Evolutionary conservation across 2,329 filamentous ascomycete species (phyloP), one percentile per base, ranked within the genome.

Genomic region (Arthrobotrys megalospora): DNA sequence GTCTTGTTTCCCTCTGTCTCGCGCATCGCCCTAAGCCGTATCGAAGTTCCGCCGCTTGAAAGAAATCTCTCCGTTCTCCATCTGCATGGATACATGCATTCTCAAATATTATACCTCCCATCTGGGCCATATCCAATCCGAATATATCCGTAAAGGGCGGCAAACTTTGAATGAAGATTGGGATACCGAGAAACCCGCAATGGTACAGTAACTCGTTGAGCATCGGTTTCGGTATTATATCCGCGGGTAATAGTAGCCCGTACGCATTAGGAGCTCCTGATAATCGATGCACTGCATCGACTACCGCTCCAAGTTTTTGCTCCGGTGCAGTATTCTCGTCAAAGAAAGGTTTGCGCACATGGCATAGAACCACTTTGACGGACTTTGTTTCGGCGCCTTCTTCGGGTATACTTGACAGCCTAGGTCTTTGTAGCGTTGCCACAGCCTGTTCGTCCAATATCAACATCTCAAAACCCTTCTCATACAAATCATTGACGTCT

Each of bases 31-130:
- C 60, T 80, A 85, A 83, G 43, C 82, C 73, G 1, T 82, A 79
- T 16, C 85, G 83, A 62, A 86, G 83, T 2, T 82, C 76, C 10
- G 81, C 67, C 28, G 85, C 84, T 58, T 85, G 84, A 79, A 86
- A 87, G 80, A 85, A 87, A 76, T 87, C 85, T 19, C 85, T 82
- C 19, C 84, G 82, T 53, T 85, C 82, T 2, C 86, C 86, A 58
- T 85, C 83, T 5, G 82, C 81, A 6, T 85, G 81, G 14, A 86
- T 86, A 8, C 84, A 84, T 6, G 84, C 85, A 79, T 86, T 86
- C 66, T 85, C 83, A 38, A 86, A 83, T 55, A 86, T 83, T 45
- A 86, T 68, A 2, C 86, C 86, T 1, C 82, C 80, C 16, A 86
- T 79, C 4, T 83, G 73, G 1, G 81, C 80, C 28, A 85, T 79